These are phyloP conservation scores for Linnemannia schmuckeri DNA, from an alignment of 192 early-diverging fungal species.

Conservation along the genomic window DNA sequence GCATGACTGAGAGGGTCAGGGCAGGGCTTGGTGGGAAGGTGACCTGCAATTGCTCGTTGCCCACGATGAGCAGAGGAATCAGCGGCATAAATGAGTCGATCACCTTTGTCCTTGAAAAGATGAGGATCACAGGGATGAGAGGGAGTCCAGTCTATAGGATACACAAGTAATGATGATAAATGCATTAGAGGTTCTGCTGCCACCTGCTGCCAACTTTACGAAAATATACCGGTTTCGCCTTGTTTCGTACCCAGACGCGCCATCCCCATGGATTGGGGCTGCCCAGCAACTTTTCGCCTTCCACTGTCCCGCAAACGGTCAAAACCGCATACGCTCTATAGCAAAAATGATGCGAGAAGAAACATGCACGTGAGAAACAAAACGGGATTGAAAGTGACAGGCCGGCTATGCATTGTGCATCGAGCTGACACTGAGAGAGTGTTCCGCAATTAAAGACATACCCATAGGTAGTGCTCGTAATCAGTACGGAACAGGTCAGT, in stretches of 20 bases:
- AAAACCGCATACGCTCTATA: constrained; percentile 73
- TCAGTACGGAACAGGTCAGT: constrained; percentile 70
- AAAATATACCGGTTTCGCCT: constrained; percentile 10
- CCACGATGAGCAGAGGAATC: constrained; percentile 69
- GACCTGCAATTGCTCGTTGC: constrained; percentile 66
- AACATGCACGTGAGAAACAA: background rate
- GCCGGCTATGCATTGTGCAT: background rate
- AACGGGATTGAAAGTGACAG: background rate
- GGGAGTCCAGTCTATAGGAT: constrained; percentile 53
- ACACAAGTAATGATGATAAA: background rate
- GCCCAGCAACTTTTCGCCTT: constrained; percentile 72
- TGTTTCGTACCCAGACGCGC: constrained; percentile 70
- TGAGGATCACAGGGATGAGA: constrained; percentile 72
- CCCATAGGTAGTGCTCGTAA: constrained; percentile 78
- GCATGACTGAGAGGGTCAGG: constrained; percentile 70
- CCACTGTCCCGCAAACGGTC: constrained; percentile 72
- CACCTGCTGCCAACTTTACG: too few species aligned
- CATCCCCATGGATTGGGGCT: constrained; percentile 70
- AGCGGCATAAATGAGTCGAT: constrained; percentile 73
- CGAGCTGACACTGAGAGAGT: background rate
- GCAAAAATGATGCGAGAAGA: background rate
- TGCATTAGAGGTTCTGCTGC: background rate
- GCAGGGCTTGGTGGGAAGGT: constrained; percentile 74
- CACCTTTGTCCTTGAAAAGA: constrained; percentile 70
- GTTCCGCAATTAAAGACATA: constrained; percentile 13